phyloP scores from a whole-genome alignment of 2,329 filamentous ascomycete species.

The Colletotrichum endophyticum region DNA sequence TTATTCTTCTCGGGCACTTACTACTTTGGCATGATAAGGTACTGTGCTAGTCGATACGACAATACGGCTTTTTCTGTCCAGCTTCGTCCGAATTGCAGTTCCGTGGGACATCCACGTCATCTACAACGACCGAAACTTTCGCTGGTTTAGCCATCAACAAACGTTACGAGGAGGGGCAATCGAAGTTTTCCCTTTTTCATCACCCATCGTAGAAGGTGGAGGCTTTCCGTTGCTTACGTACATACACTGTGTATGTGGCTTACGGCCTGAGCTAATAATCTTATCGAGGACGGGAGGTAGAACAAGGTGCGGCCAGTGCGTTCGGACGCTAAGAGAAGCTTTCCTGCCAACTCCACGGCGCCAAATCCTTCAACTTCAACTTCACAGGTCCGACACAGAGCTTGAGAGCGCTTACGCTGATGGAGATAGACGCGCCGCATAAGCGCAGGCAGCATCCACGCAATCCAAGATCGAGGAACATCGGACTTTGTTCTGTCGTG shows the following conservation, averaged over 20 bases:
- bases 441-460: not conserved
- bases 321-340: constrained; percentile 15
- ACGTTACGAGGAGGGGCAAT: not conserved
- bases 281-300: not conserved
- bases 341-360: constrained; percentile 4
- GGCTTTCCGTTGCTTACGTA: not conserved
- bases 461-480: not conserved
- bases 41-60: not conserved
- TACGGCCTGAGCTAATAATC: not conserved
- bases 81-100: not conserved
- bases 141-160: not conserved
- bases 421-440: constrained; percentile 2
- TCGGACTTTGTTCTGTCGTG: not conserved
- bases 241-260: not conserved
- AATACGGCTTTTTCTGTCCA: not conserved
- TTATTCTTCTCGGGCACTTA: not conserved
- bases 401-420: constrained; percentile 3
- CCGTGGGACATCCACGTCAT: not conserved
- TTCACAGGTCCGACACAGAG: not conserved
- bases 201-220: not conserved
- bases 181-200: not conserved
- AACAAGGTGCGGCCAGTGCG: constrained; percentile 22
- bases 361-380: constrained; percentile 13
- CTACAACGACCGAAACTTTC: not conserved
- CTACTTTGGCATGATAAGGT: not conserved